These are phyloP conservation scores for Cyanodermella asteris DNA, from an alignment of 2,329 filamentous ascomycete genomes.

Conservation along the genomic window DNA sequence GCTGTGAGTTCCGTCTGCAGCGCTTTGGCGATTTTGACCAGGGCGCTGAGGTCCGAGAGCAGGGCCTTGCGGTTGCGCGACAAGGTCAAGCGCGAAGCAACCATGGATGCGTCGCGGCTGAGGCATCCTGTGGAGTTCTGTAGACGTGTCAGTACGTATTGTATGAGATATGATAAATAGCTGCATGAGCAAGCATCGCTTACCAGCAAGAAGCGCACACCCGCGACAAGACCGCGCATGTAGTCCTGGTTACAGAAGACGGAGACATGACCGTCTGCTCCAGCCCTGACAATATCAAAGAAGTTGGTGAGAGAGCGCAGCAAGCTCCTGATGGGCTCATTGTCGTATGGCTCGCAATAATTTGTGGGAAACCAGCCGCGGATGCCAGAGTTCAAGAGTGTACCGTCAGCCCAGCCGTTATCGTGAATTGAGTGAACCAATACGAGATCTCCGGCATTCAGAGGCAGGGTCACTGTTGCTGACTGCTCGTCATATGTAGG, in stretches of 20 bases:
- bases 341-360: slow-evolving; percentile 90
- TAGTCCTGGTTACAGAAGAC: slow-evolving; percentile 84
- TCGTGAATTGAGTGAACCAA: slow-evolving; percentile 91
- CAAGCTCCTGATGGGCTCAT: slow-evolving; percentile 63
- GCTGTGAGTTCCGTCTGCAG: slow-evolving; percentile 27
- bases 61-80: slow-evolving; percentile 68
- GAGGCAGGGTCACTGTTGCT: slow-evolving; percentile 66
- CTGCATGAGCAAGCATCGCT: slow-evolving; percentile 18
- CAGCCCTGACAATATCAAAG: slow-evolving; percentile 72
- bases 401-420: slow-evolving; percentile 97
- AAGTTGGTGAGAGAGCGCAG: slow-evolving; percentile 74
- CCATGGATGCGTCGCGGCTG: slow-evolving; percentile 53
- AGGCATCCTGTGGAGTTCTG: slow-evolving; percentile 78
- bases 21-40: slow-evolving; percentile 75
- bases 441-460: slow-evolving; percentile 80
- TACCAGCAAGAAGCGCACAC: slow-evolving; percentile 74
- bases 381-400: slow-evolving; percentile 61
- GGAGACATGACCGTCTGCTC: slow-evolving; percentile 49
- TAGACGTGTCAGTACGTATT: slow-evolving; percentile 9
- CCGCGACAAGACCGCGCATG: slow-evolving; percentile 81
- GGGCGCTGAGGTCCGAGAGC: slow-evolving; percentile 65
- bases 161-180: slow-evolving; percentile 2
- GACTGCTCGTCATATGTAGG: slow-evolving; percentile 57
- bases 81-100: slow-evolving; percentile 54
- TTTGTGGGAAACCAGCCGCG: slow-evolving; percentile 95